Base-by-base conservation (phyloP, 208 protist genomes). In the Crithidia mellificae region DNA sequence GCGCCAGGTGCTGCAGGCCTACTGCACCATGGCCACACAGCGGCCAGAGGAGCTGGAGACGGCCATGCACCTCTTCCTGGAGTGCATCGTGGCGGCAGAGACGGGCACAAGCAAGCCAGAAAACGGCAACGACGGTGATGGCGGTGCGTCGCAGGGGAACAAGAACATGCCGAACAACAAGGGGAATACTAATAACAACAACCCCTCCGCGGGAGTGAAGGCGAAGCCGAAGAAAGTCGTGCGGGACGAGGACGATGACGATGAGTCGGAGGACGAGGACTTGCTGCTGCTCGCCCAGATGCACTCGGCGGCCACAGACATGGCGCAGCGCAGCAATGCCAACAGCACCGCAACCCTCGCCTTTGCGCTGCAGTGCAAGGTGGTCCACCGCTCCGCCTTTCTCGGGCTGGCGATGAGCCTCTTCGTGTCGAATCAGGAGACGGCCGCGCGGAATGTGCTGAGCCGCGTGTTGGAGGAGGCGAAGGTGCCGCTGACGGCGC, bases 331-430 rank as follows among this genome's bases (percentile, higher is more conserved):
- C 52, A 51, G 63, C 54, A 67, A 24, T 47, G 44, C 29, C 19
- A 73, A 24, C 34, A 70, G 24, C 32, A 66, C 54, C 3, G 74
- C 78, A 49, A 83, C 75, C 11, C 82, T 78, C 19, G 72, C 70
- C 66, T 78, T 41, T 22, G 76, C 78, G 30, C 58, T 84, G 51
- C 61, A 81, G 50, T 74, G 66, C 43, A 63, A 56, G 34, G 47
- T 61, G 25, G 65, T 92, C 20, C 66, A 94, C 72, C 80, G 91
- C 12, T 69, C 69, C 17, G 83, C 79, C 19, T 81, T 91, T 51
- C 66, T 97, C 6, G 92, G 82, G 14, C 81, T 98, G 50, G 87
- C 93, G 38, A 89, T 85, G 24, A 80, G 83, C 12, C 87, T 95
- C 38, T 84, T 87, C 39, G 52, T 91, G 19, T 75, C 83, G 11